These are phyloP conservation scores for Aureoboletus auriporus DNA, from an alignment of 768 basidiomycete genomes.

Conservation along the genomic window DNA sequence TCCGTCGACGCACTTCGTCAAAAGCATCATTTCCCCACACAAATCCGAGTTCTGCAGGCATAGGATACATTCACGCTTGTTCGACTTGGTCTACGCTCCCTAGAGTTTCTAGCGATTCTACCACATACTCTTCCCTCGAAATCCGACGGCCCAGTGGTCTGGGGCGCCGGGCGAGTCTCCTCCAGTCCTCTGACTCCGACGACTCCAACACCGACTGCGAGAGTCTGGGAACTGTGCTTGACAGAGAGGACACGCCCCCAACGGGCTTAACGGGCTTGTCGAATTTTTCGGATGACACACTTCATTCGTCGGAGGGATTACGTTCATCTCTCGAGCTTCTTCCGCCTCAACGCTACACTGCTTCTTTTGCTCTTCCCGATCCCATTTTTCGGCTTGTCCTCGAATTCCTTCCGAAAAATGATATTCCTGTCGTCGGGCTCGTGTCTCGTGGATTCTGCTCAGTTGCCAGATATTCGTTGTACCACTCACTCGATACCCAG, in stretches of 20 bases:
- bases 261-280: conserved; percentile 17
- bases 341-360: background rate
- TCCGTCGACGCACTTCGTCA: conserved; percentile 18
- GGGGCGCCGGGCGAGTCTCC: conserved; percentile 27
- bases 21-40: conserved; percentile 12
- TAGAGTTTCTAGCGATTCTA: conserved; percentile 20
- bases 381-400: conserved; percentile 19
- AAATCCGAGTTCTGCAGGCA: conserved; percentile 1
- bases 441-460: conserved; percentile 21
- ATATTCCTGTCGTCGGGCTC: conserved; percentile 20
- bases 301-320: conserved; percentile 1
- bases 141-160: conserved; percentile 31
- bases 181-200: conserved; percentile 9
- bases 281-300: conserved; percentile 14
- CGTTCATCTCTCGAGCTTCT: background rate
- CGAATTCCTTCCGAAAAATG: conserved; percentile 14
- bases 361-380: conserved; percentile 11
- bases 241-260: background rate
- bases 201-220: conserved; percentile 11
- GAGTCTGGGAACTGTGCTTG: background rate
- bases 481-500: conserved; percentile 20
- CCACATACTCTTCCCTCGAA: conserved; percentile 25
- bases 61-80: conserved; percentile 16
- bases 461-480: conserved; percentile 19
- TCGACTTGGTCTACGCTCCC: conserved; percentile 11